A percentile compares a stretch with the other conserved stretches of the same genome.
Conservation (phyloP, 106 monocot genomes). For the Ottelia alismoides region DNA sequence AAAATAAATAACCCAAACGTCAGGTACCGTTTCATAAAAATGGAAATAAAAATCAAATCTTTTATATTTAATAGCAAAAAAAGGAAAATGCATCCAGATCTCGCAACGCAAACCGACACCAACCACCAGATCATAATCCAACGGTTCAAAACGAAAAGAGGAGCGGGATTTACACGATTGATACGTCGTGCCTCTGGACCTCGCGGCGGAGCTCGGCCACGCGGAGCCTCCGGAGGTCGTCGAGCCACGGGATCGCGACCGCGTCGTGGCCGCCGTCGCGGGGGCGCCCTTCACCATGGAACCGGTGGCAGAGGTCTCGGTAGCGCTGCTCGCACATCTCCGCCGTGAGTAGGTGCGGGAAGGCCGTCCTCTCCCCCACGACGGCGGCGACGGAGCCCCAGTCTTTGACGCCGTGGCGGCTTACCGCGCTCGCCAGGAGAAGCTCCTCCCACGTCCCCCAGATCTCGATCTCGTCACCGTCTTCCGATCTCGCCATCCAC, state of each 20-base stretch:
- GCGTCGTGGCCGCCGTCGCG: background rate
- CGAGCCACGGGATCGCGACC: constrained; percentile 37
- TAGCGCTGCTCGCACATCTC: constrained; percentile 37
- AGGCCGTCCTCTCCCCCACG: background rate
- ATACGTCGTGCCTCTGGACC: constrained; percentile 59
- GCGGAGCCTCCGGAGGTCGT: constrained; percentile 79
- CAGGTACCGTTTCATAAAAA: no score
- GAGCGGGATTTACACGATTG: constrained; percentile 54
- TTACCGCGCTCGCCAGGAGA: constrained; percentile 65
- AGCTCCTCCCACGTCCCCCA: constrained; percentile 96
- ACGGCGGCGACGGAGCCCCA: constrained; percentile 78
- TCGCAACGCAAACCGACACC: background rate
- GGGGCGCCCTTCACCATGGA: constrained; percentile 17
- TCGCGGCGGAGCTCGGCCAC: constrained; percentile 89
- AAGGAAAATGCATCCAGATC: no score
- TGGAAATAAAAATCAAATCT: no score
- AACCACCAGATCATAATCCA: constrained; percentile 36
- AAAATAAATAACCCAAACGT: constrained; percentile 12
- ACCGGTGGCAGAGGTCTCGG: constrained; percentile 44
- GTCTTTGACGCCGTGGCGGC: constrained; percentile 49
- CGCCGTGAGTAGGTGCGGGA: constrained; percentile 26
- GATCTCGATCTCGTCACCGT: constrained; percentile 43
- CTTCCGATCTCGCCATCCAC: constrained; percentile 48
- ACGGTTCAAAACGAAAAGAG: constrained; percentile 7
- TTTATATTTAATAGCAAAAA: no score